Evolutionary conservation across 345 rosid species (phyloP).

Genomic region (Dimocarpus longan): DNA sequence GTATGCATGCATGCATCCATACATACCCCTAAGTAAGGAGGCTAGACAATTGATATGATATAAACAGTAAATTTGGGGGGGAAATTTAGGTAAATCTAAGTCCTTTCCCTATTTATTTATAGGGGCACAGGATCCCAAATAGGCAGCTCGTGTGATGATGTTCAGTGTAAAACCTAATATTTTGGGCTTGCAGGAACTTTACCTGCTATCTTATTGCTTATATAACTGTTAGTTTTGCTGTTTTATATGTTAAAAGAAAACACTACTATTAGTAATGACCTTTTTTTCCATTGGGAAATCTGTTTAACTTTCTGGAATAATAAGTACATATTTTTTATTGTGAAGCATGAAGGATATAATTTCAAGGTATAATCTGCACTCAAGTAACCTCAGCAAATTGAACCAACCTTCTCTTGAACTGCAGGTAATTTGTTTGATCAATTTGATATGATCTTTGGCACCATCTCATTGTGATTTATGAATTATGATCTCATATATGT

Average conservation of each 20-base stretch:
- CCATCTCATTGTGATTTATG: neutral
- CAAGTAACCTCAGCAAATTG: constrained; percentile 43
- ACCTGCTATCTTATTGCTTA: neutral
- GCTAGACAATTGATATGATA: neutral
- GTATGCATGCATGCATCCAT: too few relatives aligned
- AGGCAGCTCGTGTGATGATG: neutral
- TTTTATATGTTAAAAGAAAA: neutral
- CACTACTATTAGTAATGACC: neutral
- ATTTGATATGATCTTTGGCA: neutral
- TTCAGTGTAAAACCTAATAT: neutral
- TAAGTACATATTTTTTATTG: neutral
- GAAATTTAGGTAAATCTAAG: neutral
- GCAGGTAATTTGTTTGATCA: constrained; percentile 40
- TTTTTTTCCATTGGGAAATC: neutral
- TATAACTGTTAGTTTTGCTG: too few relatives aligned
- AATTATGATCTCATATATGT: too few relatives aligned
- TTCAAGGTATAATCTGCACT: constrained; percentile 51
- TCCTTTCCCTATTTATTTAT: neutral
- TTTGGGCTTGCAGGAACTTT: neutral
- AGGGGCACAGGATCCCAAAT: neutral
- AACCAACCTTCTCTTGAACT: constrained; percentile 55
- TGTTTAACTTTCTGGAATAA: neutral
- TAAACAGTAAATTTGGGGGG: too few relatives aligned
- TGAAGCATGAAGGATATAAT: constrained; percentile 55
- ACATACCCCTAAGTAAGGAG: neutral